phyloP scores from a whole-genome alignment of 225 moss, liverwort and hornwort species.

The Physcomitrium patens region DNA sequence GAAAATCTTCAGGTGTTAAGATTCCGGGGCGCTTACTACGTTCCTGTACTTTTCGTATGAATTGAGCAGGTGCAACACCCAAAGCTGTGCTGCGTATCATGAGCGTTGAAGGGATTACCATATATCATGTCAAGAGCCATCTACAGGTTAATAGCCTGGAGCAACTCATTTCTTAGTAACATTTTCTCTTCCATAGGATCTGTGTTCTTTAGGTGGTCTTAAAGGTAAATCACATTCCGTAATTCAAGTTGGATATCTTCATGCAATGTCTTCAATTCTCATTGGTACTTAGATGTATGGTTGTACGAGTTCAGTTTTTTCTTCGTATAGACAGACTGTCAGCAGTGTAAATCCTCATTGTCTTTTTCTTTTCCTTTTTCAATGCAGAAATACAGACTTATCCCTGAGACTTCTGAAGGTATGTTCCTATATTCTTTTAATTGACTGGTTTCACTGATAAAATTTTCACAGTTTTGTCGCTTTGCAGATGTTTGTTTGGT shows the following conservation, averaged over 20 bases:
- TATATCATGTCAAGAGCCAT: slow-evolving; percentile 97
- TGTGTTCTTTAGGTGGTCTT: background rate
- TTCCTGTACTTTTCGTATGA: no score
- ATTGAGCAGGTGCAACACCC: slow-evolving; percentile 80
- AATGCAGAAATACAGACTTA: slow-evolving; percentile 58
- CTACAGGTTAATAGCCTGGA: slow-evolving; percentile 61
- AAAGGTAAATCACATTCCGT: no score
- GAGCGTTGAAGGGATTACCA: slow-evolving; percentile 88
- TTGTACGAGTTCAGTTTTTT: background rate
- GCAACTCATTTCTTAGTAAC: background rate
- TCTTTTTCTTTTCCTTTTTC: background rate
- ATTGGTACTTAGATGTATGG: background rate
- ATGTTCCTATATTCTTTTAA: background rate
- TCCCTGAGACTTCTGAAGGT: slow-evolving; percentile 57
- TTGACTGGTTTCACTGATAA: no score
- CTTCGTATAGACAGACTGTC: background rate
- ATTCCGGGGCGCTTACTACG: no score
- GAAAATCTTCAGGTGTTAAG: no score
- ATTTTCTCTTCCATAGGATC: background rate
- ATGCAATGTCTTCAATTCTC: background rate
- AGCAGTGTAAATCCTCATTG: background rate
- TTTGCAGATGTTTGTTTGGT: no score
- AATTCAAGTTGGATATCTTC: no score
- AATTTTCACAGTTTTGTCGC: no score
- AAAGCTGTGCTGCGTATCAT: slow-evolving; percentile 88